Evolutionary conservation across 805 yeast species (phyloP).

Genomic region (Ogataea sp.): DNA sequence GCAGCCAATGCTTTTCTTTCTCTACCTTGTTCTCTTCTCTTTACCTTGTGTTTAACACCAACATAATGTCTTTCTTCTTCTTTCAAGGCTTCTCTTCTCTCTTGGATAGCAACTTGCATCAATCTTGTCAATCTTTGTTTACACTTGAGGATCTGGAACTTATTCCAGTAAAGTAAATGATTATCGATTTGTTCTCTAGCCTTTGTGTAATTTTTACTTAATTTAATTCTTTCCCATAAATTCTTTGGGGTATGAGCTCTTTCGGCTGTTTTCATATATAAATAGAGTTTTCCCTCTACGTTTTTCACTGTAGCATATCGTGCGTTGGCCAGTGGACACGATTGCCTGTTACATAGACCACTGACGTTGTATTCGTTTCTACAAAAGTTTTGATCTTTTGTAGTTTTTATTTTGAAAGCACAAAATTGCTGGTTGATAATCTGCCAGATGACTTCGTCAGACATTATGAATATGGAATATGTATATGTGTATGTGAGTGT

Average conservation of each 20-base stretch:
- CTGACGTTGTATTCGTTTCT: slow-evolving; percentile 93
- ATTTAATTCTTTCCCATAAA: slow-evolving; percentile 90
- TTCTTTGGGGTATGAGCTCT: slow-evolving; percentile 93
- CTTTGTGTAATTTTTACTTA: slow-evolving; percentile 80
- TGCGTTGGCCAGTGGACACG: slow-evolving; percentile 95
- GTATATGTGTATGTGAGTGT: not conserved
- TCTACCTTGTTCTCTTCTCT: slow-evolving; percentile 87
- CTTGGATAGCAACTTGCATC: slow-evolving; percentile 92
- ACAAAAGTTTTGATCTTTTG: slow-evolving; percentile 86
- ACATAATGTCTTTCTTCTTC: slow-evolving; percentile 94
- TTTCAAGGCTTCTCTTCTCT: slow-evolving; percentile 83
- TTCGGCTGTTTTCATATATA: slow-evolving; percentile 96
- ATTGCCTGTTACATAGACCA: slow-evolving; percentile 87
- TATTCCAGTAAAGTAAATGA: slow-evolving; percentile 87
- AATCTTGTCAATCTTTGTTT: slow-evolving; percentile 92
- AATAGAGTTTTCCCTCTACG: slow-evolving; percentile 68
- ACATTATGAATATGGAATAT: slow-evolving; percentile 8
- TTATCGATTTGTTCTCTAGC: slow-evolving; percentile 87
- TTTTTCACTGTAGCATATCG: slow-evolving; percentile 82
- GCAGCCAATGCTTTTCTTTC: slow-evolving; percentile 96
- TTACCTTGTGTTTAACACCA: slow-evolving; percentile 88
- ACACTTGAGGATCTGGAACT: slow-evolving; percentile 83
- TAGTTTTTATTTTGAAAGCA: slow-evolving; percentile 85
- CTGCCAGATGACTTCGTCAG: slow-evolving; percentile 73
- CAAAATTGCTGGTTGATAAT: slow-evolving; percentile 93